Evolutionary conservation across 106 monocot species (phyloP).

Genomic region (Cymbidium sinense): DNA sequence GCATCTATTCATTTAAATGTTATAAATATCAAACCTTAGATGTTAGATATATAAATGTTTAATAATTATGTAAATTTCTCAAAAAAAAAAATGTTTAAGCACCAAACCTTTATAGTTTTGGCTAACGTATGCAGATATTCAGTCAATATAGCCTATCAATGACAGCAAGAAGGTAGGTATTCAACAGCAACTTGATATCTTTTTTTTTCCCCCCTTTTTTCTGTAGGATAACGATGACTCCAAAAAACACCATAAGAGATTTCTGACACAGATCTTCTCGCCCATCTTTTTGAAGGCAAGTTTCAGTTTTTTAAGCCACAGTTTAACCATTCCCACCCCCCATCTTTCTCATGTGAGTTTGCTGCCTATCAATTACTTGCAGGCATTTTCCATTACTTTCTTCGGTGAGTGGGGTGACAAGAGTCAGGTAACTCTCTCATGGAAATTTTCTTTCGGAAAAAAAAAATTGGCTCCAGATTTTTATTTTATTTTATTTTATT

Average conservation of each 20-base stretch:
- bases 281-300: constrained; percentile 85
- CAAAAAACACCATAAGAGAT: constrained; percentile 74
- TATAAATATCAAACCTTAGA: too few species aligned
- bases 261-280: constrained; percentile 72
- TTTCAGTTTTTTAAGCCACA: background rate
- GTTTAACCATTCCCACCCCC: background rate
- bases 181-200: background rate
- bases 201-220: background rate
- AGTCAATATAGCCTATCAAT: background rate
- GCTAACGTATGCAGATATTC: background rate
- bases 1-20: too few species aligned
- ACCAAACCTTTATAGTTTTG: too few species aligned
- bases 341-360: background rate
- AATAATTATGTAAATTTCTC: too few species aligned
- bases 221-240: constrained; percentile 49
- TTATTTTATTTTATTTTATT: too few species aligned
- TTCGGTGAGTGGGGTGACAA: constrained; percentile 99
- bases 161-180: background rate
- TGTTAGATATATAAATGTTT: too few species aligned
- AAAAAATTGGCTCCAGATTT: too few species aligned
- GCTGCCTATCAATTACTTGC: constrained; percentile 1
- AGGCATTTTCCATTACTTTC: constrained; percentile 99
- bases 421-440: constrained; percentile 74
- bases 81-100: too few species aligned
- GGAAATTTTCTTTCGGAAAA: background rate